Conservation (phyloP, 805 yeast genomes). For the Babjeviella inositovora region DNA sequence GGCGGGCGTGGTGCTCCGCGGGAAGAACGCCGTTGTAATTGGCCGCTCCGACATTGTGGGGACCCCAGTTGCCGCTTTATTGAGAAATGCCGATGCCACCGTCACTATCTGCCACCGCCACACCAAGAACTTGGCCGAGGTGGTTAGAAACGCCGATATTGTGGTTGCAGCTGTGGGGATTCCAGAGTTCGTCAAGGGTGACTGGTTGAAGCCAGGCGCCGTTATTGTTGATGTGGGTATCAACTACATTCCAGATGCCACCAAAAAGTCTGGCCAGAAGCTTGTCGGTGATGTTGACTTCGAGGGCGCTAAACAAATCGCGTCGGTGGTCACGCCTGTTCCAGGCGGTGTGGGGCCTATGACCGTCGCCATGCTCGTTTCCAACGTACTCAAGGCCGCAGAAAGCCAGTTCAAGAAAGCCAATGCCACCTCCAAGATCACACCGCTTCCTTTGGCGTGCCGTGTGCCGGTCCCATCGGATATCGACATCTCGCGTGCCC, state of each 20-base stretch:
- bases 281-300: conserved; percentile 95
- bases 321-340: conserved; percentile 78
- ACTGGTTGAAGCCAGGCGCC: conserved; percentile 74
- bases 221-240: conserved; percentile 92
- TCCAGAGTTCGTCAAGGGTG: conserved; percentile 74
- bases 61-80: conserved; percentile 74
- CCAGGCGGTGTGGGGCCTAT: conserved; percentile 99
- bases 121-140: conserved; percentile 40
- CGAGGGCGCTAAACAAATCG: conserved; percentile 43
- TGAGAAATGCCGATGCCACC: conserved; percentile 70
- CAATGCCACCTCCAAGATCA: conserved; percentile 1
- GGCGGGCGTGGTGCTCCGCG: conserved; percentile 51
- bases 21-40: conserved; percentile 77
- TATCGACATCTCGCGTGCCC: conserved; percentile 77
- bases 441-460: conserved; percentile 1
- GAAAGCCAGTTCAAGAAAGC: conserved; percentile 18
- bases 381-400: conserved; percentile 74
- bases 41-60: conserved; percentile 97
- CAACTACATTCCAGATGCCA: conserved; percentile 66
- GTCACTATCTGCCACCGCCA: conserved; percentile 78
- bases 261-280: conserved; percentile 63
- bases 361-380: conserved; percentile 93
- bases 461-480: conserved; percentile 76
- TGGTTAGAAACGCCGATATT: conserved; percentile 60
- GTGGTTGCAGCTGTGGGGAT: conserved; percentile 87